Evolutionary conservation across 1,284 basidiomycete species (phyloP).

Genomic region (Mycena citricolor): DNA sequence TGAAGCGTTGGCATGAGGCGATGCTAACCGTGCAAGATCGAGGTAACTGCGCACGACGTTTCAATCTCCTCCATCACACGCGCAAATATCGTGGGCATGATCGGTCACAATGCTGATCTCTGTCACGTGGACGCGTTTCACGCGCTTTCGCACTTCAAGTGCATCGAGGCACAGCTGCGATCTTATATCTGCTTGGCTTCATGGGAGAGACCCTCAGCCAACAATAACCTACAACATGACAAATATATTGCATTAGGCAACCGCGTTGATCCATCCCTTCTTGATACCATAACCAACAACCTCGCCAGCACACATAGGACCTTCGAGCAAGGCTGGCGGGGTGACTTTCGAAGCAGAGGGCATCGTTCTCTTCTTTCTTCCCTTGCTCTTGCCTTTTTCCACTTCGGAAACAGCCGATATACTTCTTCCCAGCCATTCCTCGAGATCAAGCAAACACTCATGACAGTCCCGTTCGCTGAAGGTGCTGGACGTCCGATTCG

Average conservation of each 20-base stretch:
- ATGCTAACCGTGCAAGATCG: too few relatives aligned
- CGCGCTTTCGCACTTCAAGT: too few relatives aligned
- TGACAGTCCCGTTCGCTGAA: conserved; percentile 63
- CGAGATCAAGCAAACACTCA: conserved; percentile 57
- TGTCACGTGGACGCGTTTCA: too few relatives aligned
- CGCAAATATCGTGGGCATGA: too few relatives aligned
- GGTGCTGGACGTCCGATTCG: conserved; percentile 24
- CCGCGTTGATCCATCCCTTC: conserved; percentile 53
- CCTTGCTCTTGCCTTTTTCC: conserved; percentile 36
- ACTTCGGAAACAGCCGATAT: conserved; percentile 35
- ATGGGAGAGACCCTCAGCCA: too few relatives aligned
- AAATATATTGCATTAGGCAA: conserved; percentile 13
- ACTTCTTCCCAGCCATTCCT: conserved; percentile 46
- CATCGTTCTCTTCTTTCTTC: conserved; percentile 39
- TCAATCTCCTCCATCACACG: too few relatives aligned
- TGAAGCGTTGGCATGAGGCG: too few relatives aligned
- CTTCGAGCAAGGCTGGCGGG: conserved; percentile 20
- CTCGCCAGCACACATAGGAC: conserved; percentile 50
- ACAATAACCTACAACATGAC: too few relatives aligned
- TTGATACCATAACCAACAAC: conserved; percentile 51
- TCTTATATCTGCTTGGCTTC: too few relatives aligned
- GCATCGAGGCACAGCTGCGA: too few relatives aligned
- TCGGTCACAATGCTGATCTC: too few relatives aligned
- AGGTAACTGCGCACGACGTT: too few relatives aligned
- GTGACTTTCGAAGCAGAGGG: conserved; percentile 17